A percentile compares a stretch with the other conserved stretches of the same genome.
Conservation (phyloP, 2,329 filamentous ascomycete genomes). For the Trichothecium sympodiale region DNA sequence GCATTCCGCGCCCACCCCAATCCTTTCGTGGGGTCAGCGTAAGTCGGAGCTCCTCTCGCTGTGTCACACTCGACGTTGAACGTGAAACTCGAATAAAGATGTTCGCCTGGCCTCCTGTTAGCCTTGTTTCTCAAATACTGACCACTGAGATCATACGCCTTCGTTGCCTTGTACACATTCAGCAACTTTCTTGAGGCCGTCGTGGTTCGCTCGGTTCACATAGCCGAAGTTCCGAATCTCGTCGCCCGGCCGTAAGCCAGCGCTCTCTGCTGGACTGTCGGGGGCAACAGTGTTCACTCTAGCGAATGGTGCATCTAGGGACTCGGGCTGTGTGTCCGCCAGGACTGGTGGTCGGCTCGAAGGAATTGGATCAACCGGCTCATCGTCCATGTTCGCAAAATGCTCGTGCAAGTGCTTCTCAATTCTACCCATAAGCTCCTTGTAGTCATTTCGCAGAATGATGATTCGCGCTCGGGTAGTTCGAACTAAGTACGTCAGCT, state of each 20-base stretch:
- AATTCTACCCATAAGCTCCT: conserved; percentile 70
- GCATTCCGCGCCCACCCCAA: conserved; percentile 82
- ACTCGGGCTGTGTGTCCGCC: conserved; percentile 16
- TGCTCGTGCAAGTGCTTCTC: conserved; percentile 83
- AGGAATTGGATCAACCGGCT: conserved; percentile 22
- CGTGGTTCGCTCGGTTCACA: conserved; percentile 75
- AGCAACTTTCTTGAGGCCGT: conserved; percentile 74
- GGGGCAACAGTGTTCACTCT: conserved; percentile 76
- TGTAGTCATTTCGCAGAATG: conserved; percentile 84
- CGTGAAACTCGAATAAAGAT: conserved; percentile 59
- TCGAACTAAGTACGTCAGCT: conserved; percentile 49
- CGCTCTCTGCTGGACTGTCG: conserved; percentile 69
- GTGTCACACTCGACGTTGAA: conserved; percentile 24
- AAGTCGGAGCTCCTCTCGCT: conserved; percentile 51
- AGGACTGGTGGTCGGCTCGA: conserved; percentile 15
- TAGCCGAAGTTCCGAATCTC: conserved; percentile 75
- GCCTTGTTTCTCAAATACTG: conserved; percentile 3
- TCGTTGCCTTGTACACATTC: conserved; percentile 84
- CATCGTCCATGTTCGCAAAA: conserved; percentile 61
- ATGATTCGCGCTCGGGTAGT: conserved; percentile 90
- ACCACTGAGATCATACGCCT: conserved; percentile 50
- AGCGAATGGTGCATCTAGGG: conserved; percentile 50
- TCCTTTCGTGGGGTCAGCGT: conserved; percentile 64
- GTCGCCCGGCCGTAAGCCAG: conserved; percentile 73
- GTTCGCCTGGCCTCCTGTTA: conserved; percentile 40